Conservation (phyloP, 352 stramenopile species). For the Globisporangium rhizosaccharum region DNA sequence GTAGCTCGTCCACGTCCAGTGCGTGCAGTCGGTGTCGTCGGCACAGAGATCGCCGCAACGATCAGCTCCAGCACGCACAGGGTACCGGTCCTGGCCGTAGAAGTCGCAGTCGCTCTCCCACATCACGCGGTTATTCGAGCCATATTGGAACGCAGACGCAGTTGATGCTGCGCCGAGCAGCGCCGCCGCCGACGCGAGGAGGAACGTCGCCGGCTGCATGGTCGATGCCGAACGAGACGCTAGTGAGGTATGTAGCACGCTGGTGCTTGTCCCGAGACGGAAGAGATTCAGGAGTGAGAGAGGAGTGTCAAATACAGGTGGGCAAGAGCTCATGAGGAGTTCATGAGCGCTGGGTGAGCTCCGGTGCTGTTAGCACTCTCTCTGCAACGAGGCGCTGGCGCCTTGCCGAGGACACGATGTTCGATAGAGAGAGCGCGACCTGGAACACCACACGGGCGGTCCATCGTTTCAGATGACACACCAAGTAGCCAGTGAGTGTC, state of each 20-base stretch:
- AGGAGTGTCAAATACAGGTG: not conserved
- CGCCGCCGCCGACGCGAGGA: not conserved
- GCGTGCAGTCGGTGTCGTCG: slow-evolving; percentile 24
- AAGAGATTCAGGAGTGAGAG: not conserved
- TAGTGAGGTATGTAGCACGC: not conserved
- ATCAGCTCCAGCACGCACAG: slow-evolving; percentile 3
- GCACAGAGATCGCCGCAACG: slow-evolving; percentile 16
- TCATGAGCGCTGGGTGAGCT: not conserved
- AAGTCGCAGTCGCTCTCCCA: slow-evolving; percentile 19
- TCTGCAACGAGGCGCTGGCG: not conserved
- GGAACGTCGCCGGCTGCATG: not conserved
- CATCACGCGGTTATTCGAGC: slow-evolving; percentile 12
- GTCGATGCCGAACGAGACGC: not conserved
- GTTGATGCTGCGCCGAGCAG: not conserved
- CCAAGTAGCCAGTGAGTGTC: too few relatives aligned
- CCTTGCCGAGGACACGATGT: not conserved
- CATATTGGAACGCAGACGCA: slow-evolving; percentile 3
- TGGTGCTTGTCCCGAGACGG: not conserved
- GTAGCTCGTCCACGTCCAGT: slow-evolving; percentile 53
- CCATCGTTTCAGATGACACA: too few relatives aligned
- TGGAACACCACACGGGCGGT: too few relatives aligned
- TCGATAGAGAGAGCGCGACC: too few relatives aligned
- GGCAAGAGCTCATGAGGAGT: not conserved
- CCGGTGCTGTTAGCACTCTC: not conserved
- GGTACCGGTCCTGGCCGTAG: slow-evolving; percentile 14